These are phyloP conservation scores for Imleria badia DNA, from an alignment of 768 basidiomycete genomes.

Conservation along the genomic window DNA sequence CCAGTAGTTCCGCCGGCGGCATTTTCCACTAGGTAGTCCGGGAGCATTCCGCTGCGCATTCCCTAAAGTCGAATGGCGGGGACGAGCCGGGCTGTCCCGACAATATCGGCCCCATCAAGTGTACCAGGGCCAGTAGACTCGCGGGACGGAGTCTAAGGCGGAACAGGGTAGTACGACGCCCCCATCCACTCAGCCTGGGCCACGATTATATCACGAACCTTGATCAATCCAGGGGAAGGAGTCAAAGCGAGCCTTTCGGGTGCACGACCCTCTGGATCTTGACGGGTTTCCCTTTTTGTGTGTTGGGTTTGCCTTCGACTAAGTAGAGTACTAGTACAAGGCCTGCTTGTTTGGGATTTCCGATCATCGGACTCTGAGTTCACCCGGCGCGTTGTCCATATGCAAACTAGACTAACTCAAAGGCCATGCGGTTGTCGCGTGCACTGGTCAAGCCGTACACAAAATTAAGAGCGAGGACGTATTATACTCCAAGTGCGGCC, in stretches of 20 bases:
- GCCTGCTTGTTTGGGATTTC: slow-evolving; percentile 8
- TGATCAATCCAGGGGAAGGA: not conserved
- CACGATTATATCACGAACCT: slow-evolving; percentile 7
- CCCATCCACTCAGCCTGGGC: not conserved
- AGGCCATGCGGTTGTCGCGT: slow-evolving; percentile 14
- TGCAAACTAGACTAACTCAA: not conserved
- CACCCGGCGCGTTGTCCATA: not conserved
- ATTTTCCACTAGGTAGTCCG: not conserved
- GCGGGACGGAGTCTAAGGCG: not conserved
- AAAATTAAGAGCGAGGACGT: not conserved
- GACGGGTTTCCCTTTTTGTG: not conserved
- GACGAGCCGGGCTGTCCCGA: slow-evolving; percentile 5
- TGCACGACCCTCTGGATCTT: not conserved
- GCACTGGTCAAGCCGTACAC: not conserved
- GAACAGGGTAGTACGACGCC: not conserved
- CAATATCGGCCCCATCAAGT: not conserved
- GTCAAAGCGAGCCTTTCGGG: not conserved
- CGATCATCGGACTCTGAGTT: slow-evolving; percentile 13
- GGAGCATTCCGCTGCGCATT: not conserved
- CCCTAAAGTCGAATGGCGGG: not conserved
- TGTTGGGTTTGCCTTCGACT: not conserved
- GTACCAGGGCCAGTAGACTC: slow-evolving; percentile 11
- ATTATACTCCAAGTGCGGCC: too few species aligned
- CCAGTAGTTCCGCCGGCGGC: not conserved
- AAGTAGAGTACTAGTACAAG: not conserved